phyloP scores from a whole-genome alignment of 2,329 filamentous ascomycete genomes.

The Bipolaris zeicola region DNA sequence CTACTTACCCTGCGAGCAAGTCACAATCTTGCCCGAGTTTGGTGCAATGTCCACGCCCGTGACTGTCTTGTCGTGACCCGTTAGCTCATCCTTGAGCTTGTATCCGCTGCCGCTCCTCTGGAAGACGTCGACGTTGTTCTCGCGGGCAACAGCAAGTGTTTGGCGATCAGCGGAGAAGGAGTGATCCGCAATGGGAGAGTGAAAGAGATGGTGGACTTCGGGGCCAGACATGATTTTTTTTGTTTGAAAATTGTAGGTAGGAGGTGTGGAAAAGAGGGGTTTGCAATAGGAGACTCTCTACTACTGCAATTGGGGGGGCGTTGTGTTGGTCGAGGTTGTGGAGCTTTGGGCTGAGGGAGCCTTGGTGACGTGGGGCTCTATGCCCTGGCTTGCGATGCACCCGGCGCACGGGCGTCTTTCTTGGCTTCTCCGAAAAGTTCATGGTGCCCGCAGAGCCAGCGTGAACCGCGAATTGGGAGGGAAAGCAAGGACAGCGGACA shows the following conservation, averaged over 20 bases:
- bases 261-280: not conserved
- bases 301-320: slow-evolving; percentile 56
- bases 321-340: slow-evolving; percentile 8
- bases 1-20: slow-evolving; percentile 84
- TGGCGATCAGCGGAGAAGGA: slow-evolving; percentile 93
- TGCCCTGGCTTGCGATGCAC: slow-evolving; percentile 5
- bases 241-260: not conserved
- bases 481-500: not conserved
- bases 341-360: slow-evolving; percentile 9
- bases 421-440: slow-evolving; percentile 45
- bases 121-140: slow-evolving; percentile 90
- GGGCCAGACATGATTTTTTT: slow-evolving; percentile 74
- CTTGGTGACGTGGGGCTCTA: slow-evolving; percentile 14
- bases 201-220: slow-evolving; percentile 96
- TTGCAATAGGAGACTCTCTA: slow-evolving; percentile 96
- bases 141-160: slow-evolving; percentile 87
- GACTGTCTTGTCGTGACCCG: slow-evolving; percentile 95
- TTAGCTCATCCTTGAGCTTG: slow-evolving; percentile 86
- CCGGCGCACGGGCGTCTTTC: slow-evolving; percentile 22
- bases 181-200: slow-evolving; percentile 94
- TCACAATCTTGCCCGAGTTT: slow-evolving; percentile 88
- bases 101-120: slow-evolving; percentile 73
- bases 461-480: slow-evolving; percentile 4
- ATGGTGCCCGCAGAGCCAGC: slow-evolving; percentile 18
- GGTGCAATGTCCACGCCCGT: slow-evolving; percentile 96